phyloP scores from a whole-genome alignment of 2,329 filamentous ascomycete genomes.

The Clonostachys solani region DNA sequence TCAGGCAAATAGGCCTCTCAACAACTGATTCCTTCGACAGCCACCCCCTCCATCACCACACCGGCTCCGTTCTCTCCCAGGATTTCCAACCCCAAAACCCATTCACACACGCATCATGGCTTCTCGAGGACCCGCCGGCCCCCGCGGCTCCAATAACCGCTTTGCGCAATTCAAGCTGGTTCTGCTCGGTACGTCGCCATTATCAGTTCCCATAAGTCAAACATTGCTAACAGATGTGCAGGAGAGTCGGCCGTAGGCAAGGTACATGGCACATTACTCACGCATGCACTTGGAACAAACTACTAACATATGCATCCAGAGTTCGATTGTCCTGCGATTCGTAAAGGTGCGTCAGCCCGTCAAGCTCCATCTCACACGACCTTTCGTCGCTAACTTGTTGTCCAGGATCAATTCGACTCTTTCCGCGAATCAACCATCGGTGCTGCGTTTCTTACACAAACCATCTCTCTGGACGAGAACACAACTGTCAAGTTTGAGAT shows the following conservation, averaged over 20 bases:
- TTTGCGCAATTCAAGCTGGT: constrained; percentile 99
- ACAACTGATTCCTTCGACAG: constrained; percentile 4
- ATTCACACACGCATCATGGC: constrained; percentile 60
- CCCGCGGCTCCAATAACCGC: constrained; percentile 67
- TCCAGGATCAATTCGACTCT: constrained; percentile 93
- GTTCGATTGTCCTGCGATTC: constrained; percentile 95
- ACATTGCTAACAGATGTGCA: constrained; percentile 27
- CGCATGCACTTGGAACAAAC: constrained; percentile 1
- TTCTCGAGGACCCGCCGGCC: constrained; percentile 65
- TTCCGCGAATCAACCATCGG: constrained; percentile 98
- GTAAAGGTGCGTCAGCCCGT: constrained; percentile 70
- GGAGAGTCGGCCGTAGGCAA: constrained; percentile 99
- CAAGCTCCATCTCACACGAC: neutral
- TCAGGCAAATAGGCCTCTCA: too few species aligned
- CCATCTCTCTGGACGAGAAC: constrained; percentile 94
- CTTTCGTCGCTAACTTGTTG: constrained; percentile 5
- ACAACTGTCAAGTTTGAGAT: constrained; percentile 99
- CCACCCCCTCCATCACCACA: constrained; percentile 1
- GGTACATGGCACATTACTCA: constrained; percentile 43
- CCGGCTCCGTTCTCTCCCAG: neutral
- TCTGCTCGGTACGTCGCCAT: constrained; percentile 70
- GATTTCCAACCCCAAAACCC: neutral
- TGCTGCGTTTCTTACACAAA: constrained; percentile 97
- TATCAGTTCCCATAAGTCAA: neutral
- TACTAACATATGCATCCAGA: constrained; percentile 47